Conservation (phyloP, 2,329 filamentous ascomycete species). For the Colletotrichum sp. region DNA sequence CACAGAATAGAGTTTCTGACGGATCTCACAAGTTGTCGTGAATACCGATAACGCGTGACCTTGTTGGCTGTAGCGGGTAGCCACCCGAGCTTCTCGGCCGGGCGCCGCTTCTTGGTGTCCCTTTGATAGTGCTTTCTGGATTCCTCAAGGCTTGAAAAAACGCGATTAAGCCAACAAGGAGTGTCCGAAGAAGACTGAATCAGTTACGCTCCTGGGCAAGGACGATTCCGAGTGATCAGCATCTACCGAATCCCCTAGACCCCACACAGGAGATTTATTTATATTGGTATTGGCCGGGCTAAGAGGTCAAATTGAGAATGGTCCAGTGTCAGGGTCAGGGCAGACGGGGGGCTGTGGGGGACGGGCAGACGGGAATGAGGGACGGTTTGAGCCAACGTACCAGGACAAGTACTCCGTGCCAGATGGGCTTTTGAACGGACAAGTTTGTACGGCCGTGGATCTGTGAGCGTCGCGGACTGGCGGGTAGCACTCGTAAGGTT, state of each 20-base stretch:
- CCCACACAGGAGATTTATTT: constrained; percentile 17
- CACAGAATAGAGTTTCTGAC: neutral
- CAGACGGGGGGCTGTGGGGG: constrained; percentile 9
- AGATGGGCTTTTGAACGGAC: neutral
- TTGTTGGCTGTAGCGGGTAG: neutral
- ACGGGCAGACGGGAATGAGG: neutral
- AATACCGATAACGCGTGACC: neutral
- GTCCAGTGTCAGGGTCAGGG: neutral
- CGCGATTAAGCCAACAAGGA: neutral
- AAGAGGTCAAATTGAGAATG: neutral
- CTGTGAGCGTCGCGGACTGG: neutral
- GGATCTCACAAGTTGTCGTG: neutral
- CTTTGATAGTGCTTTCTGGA: neutral
- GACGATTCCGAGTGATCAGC: constrained; percentile 15
- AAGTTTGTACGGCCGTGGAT: neutral
- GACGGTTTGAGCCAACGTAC: neutral
- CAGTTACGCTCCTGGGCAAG: constrained; percentile 1
- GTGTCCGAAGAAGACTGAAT: constrained; percentile 8
- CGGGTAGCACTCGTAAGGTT: neutral
- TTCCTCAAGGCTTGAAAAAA: neutral
- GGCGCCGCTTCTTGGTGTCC: neutral
- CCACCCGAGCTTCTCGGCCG: neutral
- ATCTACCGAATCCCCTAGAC: constrained; percentile 8
- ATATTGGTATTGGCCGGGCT: constrained; percentile 13
- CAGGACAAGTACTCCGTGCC: neutral